Evolutionary conservation across 768 basidiomycete genomes (phyloP).

Genomic region (Leccinum rimulosum): DNA sequence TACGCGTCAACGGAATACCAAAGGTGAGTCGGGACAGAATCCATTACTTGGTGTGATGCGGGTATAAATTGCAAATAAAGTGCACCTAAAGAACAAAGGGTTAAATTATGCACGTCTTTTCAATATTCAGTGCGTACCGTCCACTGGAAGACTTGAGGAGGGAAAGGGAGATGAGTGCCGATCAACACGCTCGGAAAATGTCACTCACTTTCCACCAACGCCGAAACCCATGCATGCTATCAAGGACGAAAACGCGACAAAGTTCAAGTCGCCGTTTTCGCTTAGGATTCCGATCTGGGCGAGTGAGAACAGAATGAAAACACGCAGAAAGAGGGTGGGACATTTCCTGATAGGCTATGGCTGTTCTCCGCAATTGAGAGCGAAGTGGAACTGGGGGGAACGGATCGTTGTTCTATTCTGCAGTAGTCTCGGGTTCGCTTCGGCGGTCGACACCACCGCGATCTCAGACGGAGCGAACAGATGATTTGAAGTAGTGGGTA

Average conservation of each 20-base stretch:
- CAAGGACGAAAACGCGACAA: constrained; percentile 44
- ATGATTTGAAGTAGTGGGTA: too few relatives aligned
- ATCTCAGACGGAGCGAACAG: too few relatives aligned
- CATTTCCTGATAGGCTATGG: too few relatives aligned
- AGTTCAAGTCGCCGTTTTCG: too few relatives aligned
- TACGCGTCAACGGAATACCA: neutral
- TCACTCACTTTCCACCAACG: constrained; percentile 48
- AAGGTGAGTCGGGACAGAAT: neutral
- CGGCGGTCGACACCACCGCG: too few relatives aligned
- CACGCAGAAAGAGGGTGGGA: too few relatives aligned
- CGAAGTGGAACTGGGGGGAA: too few relatives aligned
- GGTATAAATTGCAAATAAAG: constrained; percentile 47
- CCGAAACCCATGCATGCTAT: constrained; percentile 49
- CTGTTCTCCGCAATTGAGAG: too few relatives aligned
- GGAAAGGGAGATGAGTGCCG: constrained; percentile 10
- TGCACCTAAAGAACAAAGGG: constrained; percentile 32
- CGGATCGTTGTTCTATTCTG: too few relatives aligned
- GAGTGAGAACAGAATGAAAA: too few relatives aligned
- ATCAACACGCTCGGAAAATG: constrained; percentile 11
- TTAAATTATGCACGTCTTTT: neutral
- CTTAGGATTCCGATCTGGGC: too few relatives aligned
- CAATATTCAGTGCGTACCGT: constrained; percentile 35
- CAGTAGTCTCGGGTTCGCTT: too few relatives aligned
- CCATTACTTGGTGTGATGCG: constrained; percentile 35
- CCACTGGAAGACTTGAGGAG: constrained; percentile 39